Base-by-base conservation (phyloP, 345 rosid genomes). In the Cardamine resedifolia region DNA sequence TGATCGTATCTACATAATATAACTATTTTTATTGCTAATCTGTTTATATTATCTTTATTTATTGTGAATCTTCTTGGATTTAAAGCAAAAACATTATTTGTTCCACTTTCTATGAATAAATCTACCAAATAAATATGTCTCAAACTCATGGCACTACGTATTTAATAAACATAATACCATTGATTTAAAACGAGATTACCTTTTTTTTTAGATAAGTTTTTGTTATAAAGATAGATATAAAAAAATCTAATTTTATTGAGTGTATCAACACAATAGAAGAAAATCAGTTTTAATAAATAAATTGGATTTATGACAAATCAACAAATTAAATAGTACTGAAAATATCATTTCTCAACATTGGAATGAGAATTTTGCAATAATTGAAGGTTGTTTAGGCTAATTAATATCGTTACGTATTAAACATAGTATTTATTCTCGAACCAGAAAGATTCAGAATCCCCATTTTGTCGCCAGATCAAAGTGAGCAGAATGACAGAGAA, bases 401-500 rank as follows among this genome's bases (percentile, higher is more conserved):
- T 16, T 16, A 44, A 44, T 44, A 44, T 43, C 45, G 18, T 14
- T n/a, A n/a, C n/a, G n/a, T n/a, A n/a, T n/a, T n/a, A n/a, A n/a
- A n/a, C n/a, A n/a, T n/a, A n/a, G n/a, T n/a, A n/a, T n/a, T n/a
- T n/a, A n/a, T n/a, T n/a, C n/a, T n/a, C n/a, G n/a, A 38, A 34
- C 5, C 15, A 38, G 43, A 11, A 38, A 38, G 43, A 38, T 38
- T 38, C 43, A 38, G 43, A 38, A 38, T 11, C 43, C 15, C 43
- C 43, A 38, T 38, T 28, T 31, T 24, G 69, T 66, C 70, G 81
- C 74, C 83, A 73, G 67, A 83, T 66, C 76, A 75, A 47, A 52
- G 66, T 50, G 58, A 68, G 66, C 39, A 68, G 77, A 52, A 61
- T 50, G 85, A 73, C 47, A 51, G 31, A 39, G n/a, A 58, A 51